phyloP scores from a whole-genome alignment of 176 grass and related monocot species.

The Cenchrus americanus region DNA sequence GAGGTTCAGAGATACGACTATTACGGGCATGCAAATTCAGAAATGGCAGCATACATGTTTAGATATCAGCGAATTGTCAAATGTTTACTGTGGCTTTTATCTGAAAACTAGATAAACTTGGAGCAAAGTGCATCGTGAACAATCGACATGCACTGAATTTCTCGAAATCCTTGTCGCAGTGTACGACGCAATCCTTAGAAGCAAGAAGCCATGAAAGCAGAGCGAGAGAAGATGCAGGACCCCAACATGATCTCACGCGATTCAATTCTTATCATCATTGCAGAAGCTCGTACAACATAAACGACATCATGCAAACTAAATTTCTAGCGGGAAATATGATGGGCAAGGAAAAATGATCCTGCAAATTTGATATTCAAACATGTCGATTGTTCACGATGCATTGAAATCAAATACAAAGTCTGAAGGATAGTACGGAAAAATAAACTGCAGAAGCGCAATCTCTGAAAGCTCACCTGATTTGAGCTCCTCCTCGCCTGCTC shows the following conservation, averaged over 20 bases:
- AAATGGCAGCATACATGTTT: not conserved
- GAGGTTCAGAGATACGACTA: not conserved
- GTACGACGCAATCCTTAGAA: not conserved
- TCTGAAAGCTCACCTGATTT: slow-evolving; percentile 1
- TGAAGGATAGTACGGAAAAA: not conserved
- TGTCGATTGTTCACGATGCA: too few relatives aligned
- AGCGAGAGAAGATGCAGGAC: not conserved
- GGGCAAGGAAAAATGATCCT: not conserved
- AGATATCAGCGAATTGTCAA: not conserved
- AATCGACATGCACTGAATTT: not conserved
- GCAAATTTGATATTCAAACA: not conserved
- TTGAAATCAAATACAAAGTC: not conserved
- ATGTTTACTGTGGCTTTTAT: not conserved
- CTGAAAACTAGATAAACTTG: not conserved
- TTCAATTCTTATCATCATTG: not conserved
- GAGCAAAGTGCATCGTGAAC: not conserved
- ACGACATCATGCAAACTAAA: not conserved
- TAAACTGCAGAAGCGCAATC: not conserved
- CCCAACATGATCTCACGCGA: not conserved
- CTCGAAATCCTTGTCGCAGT: not conserved
- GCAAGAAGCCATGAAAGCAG: not conserved
- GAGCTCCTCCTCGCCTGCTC: not conserved
- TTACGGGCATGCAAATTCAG: not conserved
- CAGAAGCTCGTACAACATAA: not conserved
- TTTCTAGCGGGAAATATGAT: not conserved